phyloP scores from a whole-genome alignment of 805 yeast species.

The Dipodascus albidus region DNA sequence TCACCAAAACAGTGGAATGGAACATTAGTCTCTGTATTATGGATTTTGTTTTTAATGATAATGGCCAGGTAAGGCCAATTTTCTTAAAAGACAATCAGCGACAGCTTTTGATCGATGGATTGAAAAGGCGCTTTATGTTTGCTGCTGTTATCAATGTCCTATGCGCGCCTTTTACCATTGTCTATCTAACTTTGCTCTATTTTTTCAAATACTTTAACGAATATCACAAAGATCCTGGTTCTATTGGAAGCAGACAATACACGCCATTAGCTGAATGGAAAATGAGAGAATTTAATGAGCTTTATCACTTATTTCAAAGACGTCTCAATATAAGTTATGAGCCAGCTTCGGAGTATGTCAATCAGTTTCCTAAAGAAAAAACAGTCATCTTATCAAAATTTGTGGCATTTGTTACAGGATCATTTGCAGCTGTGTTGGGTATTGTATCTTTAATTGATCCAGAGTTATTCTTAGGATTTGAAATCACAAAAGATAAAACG shows the following conservation, averaged over 20 bases:
- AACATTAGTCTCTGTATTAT: conserved; percentile 78
- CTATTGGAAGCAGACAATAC: conserved; percentile 74
- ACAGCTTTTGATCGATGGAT: conserved; percentile 51
- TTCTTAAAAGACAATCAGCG: conserved; percentile 65
- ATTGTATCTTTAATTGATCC: conserved; percentile 71
- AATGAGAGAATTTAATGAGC: conserved; percentile 85
- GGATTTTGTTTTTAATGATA: conserved; percentile 72
- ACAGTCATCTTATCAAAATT: conserved; percentile 45
- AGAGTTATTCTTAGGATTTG: conserved; percentile 82
- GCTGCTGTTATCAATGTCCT: conserved; percentile 80
- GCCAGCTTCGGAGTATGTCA: conserved; percentile 72
- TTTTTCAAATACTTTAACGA: conserved; percentile 90
- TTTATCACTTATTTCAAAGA: conserved; percentile 76
- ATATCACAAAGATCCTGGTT: conserved; percentile 76
- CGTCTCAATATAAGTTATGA: conserved; percentile 67
- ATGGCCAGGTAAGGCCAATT: conserved; percentile 67
- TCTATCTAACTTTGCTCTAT: conserved; percentile 70
- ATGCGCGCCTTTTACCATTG: conserved; percentile 75
- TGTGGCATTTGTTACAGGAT: conserved; percentile 68
- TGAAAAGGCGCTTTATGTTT: conserved; percentile 68
- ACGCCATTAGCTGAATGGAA: conserved; percentile 95
- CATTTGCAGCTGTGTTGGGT: conserved; percentile 81
- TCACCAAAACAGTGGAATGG: conserved; percentile 92
- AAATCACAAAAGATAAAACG: conserved; percentile 68
- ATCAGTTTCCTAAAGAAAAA: conserved; percentile 83